phyloP scores from a whole-genome alignment of 768 basidiomycete genomes.

The Pleurotus eryngii region DNA sequence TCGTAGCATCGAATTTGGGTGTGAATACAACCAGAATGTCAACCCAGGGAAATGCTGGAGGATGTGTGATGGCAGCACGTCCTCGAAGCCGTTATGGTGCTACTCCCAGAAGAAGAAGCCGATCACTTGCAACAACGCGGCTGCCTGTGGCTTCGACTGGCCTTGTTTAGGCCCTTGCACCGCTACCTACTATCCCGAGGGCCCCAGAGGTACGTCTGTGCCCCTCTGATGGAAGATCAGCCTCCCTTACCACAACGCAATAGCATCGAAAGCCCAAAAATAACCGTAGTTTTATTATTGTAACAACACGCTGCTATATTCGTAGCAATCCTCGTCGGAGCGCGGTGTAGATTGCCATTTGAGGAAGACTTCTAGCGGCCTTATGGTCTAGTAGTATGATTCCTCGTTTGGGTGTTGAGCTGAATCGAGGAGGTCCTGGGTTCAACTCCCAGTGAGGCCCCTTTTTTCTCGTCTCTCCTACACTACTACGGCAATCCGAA shows the following conservation, averaged over 20 bases:
- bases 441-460: slow-evolving; percentile 10
- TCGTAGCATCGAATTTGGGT: not conserved
- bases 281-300: no score
- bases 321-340: not conserved
- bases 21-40: slow-evolving; percentile 1
- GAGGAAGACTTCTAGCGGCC: not conserved
- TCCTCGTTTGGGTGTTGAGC: slow-evolving; percentile 3
- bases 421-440: slow-evolving; percentile 8
- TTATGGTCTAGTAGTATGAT: slow-evolving; percentile 10
- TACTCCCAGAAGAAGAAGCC: not conserved
- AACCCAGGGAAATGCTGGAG: slow-evolving; percentile 1
- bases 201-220: not conserved
- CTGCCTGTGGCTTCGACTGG: not conserved
- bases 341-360: not conserved
- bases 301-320: not conserved
- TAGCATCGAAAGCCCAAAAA: no score
- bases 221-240: no score
- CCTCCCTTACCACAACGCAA: no score
- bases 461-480: not conserved
- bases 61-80: not conserved
- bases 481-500: no score
- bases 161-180: not conserved
- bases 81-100: not conserved
- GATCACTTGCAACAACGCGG: not conserved
- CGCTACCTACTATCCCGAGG: not conserved